Percentiles rank a stretch among this genome's conserved stretches.
phyloP scores from a whole-genome alignment of 2,329 filamentous ascomycete species.

The Colletotrichum sp. region DNA sequence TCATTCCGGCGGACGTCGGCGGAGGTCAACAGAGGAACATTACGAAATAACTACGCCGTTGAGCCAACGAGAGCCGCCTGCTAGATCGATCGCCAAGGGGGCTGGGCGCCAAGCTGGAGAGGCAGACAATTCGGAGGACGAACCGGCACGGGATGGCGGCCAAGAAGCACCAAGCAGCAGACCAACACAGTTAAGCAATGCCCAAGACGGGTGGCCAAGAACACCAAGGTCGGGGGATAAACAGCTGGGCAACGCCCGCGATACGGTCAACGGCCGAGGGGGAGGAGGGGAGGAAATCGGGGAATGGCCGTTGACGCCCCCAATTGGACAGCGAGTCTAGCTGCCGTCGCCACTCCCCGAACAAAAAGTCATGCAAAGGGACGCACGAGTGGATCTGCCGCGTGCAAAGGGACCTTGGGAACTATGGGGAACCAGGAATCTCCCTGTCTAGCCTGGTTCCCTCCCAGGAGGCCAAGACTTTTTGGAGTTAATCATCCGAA shows the following conservation, averaged over 20 bases:
- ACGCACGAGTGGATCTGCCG: neutral
- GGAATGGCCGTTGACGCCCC: neutral
- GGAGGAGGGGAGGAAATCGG: neutral
- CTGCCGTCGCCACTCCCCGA: neutral
- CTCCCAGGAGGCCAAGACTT: neutral
- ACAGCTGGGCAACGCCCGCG: neutral
- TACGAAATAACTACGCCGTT: neutral
- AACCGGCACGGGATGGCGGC: neutral
- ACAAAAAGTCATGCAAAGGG: slow-evolving; percentile 4
- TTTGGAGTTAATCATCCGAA: slow-evolving; percentile 3
- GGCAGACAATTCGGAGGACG: neutral
- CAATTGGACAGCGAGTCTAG: neutral
- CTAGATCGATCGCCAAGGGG: slow-evolving; percentile 13
- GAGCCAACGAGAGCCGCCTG: neutral
- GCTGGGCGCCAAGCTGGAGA: slow-evolving; percentile 7
- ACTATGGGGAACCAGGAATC: neutral
- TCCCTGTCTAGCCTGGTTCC: slow-evolving; percentile 7
- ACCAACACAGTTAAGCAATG: neutral
- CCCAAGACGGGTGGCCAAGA: slow-evolving; percentile 15
- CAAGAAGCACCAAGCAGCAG: neutral
- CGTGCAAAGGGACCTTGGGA: slow-evolving; percentile 18
- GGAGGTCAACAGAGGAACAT: neutral
- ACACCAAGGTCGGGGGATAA: slow-evolving; percentile 6
- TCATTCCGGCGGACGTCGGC: neutral
- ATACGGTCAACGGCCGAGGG: neutral